Evolutionary conservation across 2,329 filamentous ascomycete genomes (phyloP), one percentile per base, ranked within the genome.

Genomic region (Diaporthe ampelina): DNA sequence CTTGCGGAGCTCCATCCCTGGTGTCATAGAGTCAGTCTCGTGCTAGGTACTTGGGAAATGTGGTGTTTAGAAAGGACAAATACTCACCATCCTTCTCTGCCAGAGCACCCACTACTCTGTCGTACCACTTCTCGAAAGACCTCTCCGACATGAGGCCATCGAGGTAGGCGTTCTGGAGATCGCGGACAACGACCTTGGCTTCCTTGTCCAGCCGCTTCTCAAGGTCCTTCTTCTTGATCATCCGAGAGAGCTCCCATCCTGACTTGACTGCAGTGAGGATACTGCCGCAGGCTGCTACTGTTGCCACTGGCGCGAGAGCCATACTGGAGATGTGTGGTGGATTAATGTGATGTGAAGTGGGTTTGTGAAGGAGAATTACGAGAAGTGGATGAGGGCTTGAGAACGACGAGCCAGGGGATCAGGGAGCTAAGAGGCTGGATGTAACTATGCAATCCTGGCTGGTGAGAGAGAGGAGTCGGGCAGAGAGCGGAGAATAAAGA

Each of bases 201-300:
- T 75, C 67, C 45, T 69, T 75, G 13, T 74, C 67, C 37, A 76
- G 40, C 13, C 59, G 75, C 70, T 75, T 76, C 65, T 80, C 78
- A 19, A 59, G 58, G 29, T 77, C 74, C 76, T 81, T 80, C 58
- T 76, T 75, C 75, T 78, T 79, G 52, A 80, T 68, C 79, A 81
- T 80, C 17, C 79, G 78, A 15, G 77, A 77, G 29, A 80, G 78
- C 76, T 81, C 79, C 79, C 78, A 80, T 69, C 77, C 76, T 13
- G 79, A 80, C 73, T 81, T 81, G 75, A 81, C 76, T 21, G 79
- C 78, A 1, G 79, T 81, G 73, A 81, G 77, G 58, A 81, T 70
- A 57, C 79, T 79, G 45, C 79, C 79, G 59, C 78, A 79, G 19
- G 79, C 79, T 43, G 79, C 79, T 24, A 79, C 58, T 3, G 79